These are phyloP conservation scores for Letharia columbiana DNA, from an alignment of 495 filamentous ascomycete species.

Conservation along the genomic window DNA sequence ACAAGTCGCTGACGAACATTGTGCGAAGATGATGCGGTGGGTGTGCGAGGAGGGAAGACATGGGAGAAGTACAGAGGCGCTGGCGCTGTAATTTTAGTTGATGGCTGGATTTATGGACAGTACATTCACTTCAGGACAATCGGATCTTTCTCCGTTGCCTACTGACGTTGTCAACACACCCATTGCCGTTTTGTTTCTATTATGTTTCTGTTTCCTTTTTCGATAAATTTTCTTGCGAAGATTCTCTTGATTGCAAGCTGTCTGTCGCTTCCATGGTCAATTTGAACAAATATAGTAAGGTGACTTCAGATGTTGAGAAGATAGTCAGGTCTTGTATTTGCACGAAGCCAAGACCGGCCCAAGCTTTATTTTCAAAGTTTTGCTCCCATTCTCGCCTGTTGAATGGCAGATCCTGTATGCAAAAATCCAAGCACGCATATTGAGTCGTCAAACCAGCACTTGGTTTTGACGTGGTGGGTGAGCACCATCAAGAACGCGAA, in stretches of 20 bases:
- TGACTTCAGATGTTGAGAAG: not conserved
- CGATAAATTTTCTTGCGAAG: not conserved
- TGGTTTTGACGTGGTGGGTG: conserved; percentile 18
- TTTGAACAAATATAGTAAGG: not conserved
- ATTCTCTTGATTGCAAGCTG: not conserved
- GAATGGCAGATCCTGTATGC: conserved; percentile 11
- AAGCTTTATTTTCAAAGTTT: not conserved
- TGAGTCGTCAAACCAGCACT: conserved; percentile 17
- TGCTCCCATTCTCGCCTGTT: conserved; percentile 11
- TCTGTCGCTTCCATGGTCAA: not conserved
- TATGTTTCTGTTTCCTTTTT: too few relatives aligned
- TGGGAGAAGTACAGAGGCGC: not conserved
- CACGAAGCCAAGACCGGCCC: not conserved
- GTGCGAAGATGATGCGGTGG: not conserved
- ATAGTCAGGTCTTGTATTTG: not conserved
- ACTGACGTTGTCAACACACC: not conserved
- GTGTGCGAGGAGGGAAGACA: not conserved
- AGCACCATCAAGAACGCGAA: conserved; percentile 8
- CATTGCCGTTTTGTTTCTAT: too few relatives aligned
- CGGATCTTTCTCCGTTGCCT: not conserved
- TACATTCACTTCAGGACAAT: not conserved
- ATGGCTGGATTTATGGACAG: not conserved
- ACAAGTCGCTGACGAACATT: not conserved
- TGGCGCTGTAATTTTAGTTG: too few relatives aligned
- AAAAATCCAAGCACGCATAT: not conserved